A percentile compares a stretch with the other conserved stretches of the same genome.
These are phyloP conservation scores for Malassezia caprae DNA, from an alignment of 1,284 basidiomycete species.

Conservation along the genomic window DNA sequence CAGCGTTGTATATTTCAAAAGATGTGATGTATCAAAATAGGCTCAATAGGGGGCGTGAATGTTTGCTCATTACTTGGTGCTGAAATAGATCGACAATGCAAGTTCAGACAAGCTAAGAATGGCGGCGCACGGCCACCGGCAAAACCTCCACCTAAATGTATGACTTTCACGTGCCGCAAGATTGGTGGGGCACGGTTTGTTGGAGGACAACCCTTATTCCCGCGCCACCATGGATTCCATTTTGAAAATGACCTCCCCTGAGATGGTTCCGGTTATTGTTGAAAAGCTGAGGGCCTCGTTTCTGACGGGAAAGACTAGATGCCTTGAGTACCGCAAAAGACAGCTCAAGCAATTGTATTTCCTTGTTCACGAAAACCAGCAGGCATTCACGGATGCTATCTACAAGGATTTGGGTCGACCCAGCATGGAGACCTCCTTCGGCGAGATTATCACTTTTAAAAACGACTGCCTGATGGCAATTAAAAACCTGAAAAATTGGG, in stretches of 20 bases:
- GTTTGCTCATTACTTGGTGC: too few relatives aligned
- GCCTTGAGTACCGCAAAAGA: conserved; percentile 56
- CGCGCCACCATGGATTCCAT: neutral
- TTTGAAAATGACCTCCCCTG: conserved; percentile 6
- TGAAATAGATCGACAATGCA: too few relatives aligned
- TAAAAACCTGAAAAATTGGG: conserved; percentile 55
- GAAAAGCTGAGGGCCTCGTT: conserved; percentile 53
- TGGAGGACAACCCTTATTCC: neutral
- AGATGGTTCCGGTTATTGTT: conserved; percentile 44
- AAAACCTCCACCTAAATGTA: neutral
- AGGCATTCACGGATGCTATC: conserved; percentile 53
- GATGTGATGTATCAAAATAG: too few relatives aligned
- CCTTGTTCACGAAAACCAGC: conserved; percentile 57
- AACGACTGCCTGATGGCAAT: conserved; percentile 60
- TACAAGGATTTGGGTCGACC: conserved; percentile 55
- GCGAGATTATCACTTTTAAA: conserved; percentile 41
- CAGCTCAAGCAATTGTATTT: conserved; percentile 60
- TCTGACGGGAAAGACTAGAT: conserved; percentile 53
- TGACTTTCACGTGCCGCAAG: neutral
- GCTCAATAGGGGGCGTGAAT: too few relatives aligned
- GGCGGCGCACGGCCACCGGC: too few relatives aligned
- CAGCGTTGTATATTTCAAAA: too few relatives aligned
- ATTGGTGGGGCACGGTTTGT: neutral
- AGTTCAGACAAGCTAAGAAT: too few relatives aligned
- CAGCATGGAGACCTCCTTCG: conserved; percentile 45